phyloP scores from a whole-genome alignment of 2,329 filamentous ascomycete species.

The Sclerotiophoma versabilis region DNA sequence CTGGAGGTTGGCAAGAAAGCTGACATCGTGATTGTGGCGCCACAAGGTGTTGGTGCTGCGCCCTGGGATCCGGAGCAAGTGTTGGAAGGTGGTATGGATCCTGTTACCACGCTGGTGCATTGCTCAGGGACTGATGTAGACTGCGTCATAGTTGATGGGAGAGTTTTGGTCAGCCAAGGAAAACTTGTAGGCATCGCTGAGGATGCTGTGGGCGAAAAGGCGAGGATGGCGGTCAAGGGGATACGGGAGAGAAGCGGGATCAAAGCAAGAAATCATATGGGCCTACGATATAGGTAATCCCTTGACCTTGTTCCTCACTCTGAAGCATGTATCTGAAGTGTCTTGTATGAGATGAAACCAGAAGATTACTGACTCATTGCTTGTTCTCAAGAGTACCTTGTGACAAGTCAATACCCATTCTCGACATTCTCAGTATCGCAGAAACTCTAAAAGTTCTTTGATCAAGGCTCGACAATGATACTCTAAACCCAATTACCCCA shows the following conservation, averaged over 20 bases:
- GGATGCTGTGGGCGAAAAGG: background rate
- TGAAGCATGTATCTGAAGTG: too few species aligned
- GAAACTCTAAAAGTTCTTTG: too few species aligned
- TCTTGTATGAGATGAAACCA: too few species aligned
- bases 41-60: slow-evolving; percentile 30
- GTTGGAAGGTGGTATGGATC: background rate
- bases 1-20: slow-evolving; percentile 54
- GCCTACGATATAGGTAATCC: background rate
- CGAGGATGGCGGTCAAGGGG: background rate
- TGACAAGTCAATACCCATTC: too few species aligned
- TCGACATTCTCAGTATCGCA: too few species aligned
- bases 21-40: slow-evolving; percentile 49
- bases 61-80: background rate
- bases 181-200: background rate
- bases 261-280: background rate
- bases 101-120: background rate
- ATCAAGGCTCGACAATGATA: too few species aligned
- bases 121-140: background rate
- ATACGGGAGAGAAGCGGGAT: background rate
- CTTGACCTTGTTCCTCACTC: too few species aligned
- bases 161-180: background rate
- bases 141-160: background rate
- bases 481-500: too few species aligned
- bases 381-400: too few species aligned
- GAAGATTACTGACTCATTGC: too few species aligned